Evolutionary conservation across 202 grass and related monocot genomes (phyloP).

Genomic region (Dendrocalamus latiflorus): DNA sequence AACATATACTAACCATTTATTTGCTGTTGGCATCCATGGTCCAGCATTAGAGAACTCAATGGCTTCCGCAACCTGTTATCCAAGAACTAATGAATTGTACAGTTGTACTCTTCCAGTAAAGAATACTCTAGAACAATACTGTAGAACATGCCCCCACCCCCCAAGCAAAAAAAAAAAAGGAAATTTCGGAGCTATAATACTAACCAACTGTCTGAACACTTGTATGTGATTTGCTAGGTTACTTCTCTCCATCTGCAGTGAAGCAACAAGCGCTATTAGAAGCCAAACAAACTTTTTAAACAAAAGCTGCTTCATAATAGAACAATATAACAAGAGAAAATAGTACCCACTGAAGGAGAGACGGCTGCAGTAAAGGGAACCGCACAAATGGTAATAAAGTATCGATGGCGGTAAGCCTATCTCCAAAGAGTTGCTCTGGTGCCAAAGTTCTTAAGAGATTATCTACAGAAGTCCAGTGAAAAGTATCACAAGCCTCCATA

Average conservation of each 20-base stretch:
- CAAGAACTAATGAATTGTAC: conserved; percentile 14
- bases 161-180: too few species aligned
- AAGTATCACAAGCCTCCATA: conserved; percentile 55
- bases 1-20: conserved; percentile 53
- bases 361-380: conserved; percentile 67
- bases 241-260: conserved; percentile 70
- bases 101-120: neutral
- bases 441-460: conserved; percentile 55
- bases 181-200: conserved; percentile 7
- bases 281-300: neutral
- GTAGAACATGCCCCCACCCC: neutral
- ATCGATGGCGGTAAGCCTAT: conserved; percentile 54
- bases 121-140: neutral
- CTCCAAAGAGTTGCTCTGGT: conserved; percentile 63
- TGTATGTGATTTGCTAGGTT: conserved; percentile 56
- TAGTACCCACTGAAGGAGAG: conserved; percentile 58
- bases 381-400: conserved; percentile 72
- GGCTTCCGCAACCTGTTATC: conserved; percentile 68
- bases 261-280: conserved; percentile 22
- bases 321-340: conserved; percentile 13
- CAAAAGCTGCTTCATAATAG: neutral
- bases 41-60: conserved; percentile 48
- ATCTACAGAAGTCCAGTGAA: conserved; percentile 62
- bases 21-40: conserved; percentile 24
- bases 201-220: conserved; percentile 63